These are phyloP conservation scores for Raddia guianensis DNA, from an alignment of 176 grass and related monocot genomes.

Conservation along the genomic window DNA sequence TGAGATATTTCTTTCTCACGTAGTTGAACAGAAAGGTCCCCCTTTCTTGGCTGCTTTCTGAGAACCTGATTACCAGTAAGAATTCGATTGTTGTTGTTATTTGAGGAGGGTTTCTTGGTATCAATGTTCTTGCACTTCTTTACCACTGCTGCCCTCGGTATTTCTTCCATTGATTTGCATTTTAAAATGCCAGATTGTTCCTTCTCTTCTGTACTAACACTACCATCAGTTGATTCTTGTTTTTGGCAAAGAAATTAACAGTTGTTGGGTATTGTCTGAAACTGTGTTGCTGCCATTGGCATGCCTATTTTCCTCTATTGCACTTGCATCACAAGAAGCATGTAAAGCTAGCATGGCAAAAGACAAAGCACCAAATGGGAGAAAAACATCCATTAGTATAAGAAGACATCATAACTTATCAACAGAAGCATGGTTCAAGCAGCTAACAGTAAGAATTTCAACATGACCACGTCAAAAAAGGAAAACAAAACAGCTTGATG, in stretches of 20 bases:
- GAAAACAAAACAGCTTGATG: neutral
- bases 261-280: slow-evolving; percentile 42
- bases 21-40: slow-evolving; percentile 41
- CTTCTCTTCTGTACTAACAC: slow-evolving; percentile 64
- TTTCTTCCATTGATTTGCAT: slow-evolving; percentile 73
- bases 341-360: too few species aligned
- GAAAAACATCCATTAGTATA: too few species aligned
- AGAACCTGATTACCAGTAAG: slow-evolving; percentile 42
- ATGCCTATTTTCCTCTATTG: slow-evolving; percentile 34
- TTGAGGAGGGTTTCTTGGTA: slow-evolving; percentile 62
- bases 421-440: neutral
- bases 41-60: slow-evolving; percentile 59
- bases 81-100: slow-evolving; percentile 42
- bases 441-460: slow-evolving; percentile 1
- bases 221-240: slow-evolving; percentile 62
- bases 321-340: too few species aligned
- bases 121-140: slow-evolving; percentile 72
- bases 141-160: slow-evolving; percentile 33
- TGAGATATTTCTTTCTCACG: slow-evolving; percentile 39
- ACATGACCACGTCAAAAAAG: neutral
- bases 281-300: slow-evolving; percentile 38
- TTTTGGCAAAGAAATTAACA: slow-evolving; percentile 34
- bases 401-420: neutral
- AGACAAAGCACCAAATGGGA: too few species aligned
- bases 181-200: slow-evolving; percentile 50